Evolutionary conservation across 768 basidiomycete genomes (phyloP).

Genomic region (Clavaria fumosa): DNA sequence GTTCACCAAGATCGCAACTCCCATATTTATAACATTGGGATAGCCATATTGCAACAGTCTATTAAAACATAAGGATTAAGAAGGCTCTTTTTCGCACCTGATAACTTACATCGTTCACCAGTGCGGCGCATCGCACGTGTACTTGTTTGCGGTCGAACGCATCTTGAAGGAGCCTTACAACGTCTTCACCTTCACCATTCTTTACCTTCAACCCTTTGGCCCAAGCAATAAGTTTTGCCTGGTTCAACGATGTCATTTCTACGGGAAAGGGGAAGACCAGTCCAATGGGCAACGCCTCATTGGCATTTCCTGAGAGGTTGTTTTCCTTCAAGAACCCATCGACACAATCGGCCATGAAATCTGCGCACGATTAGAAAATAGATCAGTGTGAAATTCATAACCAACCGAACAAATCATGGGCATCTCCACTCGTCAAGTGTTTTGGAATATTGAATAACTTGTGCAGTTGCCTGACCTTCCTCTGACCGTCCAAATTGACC

Average conservation of each 20-base stretch:
- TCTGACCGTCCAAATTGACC: neutral
- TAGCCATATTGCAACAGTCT: conserved; percentile 1
- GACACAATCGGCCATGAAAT: conserved; percentile 1
- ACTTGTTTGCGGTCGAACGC: conserved; percentile 87
- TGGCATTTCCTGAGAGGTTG: neutral
- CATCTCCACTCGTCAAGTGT: neutral
- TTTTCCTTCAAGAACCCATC: conserved; percentile 2
- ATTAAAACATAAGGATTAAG: neutral
- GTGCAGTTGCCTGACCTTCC: neutral
- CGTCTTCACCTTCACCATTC: conserved; percentile 79
- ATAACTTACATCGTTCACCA: conserved; percentile 78
- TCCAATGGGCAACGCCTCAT: neutral
- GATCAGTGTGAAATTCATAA: neutral
- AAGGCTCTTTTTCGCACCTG: neutral
- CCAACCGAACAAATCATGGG: conserved; percentile 1
- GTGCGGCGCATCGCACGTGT: conserved; percentile 79
- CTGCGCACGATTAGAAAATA: neutral
- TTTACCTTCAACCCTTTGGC: conserved; percentile 59
- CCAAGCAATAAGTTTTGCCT: neutral
- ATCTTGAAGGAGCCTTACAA: conserved; percentile 80
- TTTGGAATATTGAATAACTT: neutral
- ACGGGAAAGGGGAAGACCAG: neutral
- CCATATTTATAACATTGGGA: neutral
- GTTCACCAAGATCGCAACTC: conserved; percentile 40
- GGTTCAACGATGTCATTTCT: conserved; percentile 1